Percentiles rank a stretch among this genome's conserved stretches.
phyloP scores from a whole-genome alignment of 495 filamentous ascomycete species.

The Saxophila tyrrhenica region DNA sequence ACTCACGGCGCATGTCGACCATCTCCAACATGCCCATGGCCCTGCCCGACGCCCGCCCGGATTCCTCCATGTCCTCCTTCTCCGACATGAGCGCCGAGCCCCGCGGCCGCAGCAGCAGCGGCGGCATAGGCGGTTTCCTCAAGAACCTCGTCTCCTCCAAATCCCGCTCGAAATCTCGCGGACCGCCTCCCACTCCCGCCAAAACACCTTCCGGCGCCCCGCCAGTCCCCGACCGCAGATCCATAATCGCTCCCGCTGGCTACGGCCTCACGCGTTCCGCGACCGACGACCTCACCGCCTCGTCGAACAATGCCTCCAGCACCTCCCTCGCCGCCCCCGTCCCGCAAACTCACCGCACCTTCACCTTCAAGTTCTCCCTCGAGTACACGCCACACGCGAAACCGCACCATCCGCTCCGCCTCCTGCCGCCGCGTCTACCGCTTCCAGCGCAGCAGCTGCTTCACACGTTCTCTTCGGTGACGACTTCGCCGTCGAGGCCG shows the following conservation, averaged over 20 bases:
- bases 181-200: constrained; percentile 1
- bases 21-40: constrained; percentile 15
- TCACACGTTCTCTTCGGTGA: constrained; percentile 22
- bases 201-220: background rate
- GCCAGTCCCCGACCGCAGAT: background rate
- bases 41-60: constrained; percentile 19
- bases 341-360: constrained; percentile 34
- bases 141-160: constrained; percentile 16
- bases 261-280: constrained; percentile 5
- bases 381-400: constrained; percentile 57
- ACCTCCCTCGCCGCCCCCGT: background rate
- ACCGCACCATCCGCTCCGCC: constrained; percentile 44
- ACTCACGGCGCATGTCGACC: constrained; percentile 13
- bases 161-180: constrained; percentile 15
- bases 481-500: constrained; percentile 8
- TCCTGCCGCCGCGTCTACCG: constrained; percentile 67
- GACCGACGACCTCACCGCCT: constrained; percentile 8
- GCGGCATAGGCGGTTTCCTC: constrained; percentile 15
- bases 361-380: constrained; percentile 67
- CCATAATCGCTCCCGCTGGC: background rate
- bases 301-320: background rate
- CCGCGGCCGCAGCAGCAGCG: constrained; percentile 7
- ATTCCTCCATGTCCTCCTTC: constrained; percentile 16
- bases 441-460: constrained; percentile 52
- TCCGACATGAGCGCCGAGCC: background rate